Conservation (phyloP, 352 stramenopile genomes). For the Phytopythium vexans region DNA sequence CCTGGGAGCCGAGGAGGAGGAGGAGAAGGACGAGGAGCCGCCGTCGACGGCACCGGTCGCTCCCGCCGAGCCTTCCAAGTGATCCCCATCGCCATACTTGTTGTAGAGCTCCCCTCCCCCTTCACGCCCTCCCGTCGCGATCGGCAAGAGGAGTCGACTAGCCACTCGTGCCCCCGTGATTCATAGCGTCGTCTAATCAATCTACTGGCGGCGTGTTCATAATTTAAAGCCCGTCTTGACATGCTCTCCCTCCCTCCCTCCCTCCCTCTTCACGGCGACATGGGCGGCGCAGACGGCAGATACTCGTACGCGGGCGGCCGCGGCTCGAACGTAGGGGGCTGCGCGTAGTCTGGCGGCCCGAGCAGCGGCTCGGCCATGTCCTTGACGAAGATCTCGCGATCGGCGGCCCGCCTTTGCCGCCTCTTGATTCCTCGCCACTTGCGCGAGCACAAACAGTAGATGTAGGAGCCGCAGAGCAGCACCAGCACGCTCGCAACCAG, state of each 20-base stretch:
- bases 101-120: too few species aligned
- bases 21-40: conserved; percentile 44
- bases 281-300: conserved; percentile 59
- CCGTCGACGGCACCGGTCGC: neutral
- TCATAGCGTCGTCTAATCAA: neutral
- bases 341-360: conserved; percentile 28
- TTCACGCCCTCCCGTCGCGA: too few species aligned
- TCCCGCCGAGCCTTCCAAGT: neutral
- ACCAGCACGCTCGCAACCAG: conserved; percentile 36
- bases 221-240: neutral
- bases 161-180: too few species aligned
- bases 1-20: conserved; percentile 53
- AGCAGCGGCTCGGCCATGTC: conserved; percentile 75
- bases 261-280: conserved; percentile 11
- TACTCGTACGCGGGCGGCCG: conserved; percentile 51
- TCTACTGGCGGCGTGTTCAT: neutral
- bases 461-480: conserved; percentile 47
- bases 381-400: conserved; percentile 28
- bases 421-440: conserved; percentile 17
- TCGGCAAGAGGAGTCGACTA: too few species aligned
- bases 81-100: too few species aligned
- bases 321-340: conserved; percentile 27
- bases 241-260: neutral
- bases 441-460: conserved; percentile 53
- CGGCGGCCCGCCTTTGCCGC: conserved; percentile 11